Percentiles rank a stretch among this genome's conserved stretches.
Conservation (phyloP, 108 stramenopile species). For the Mediolabrus comicus region DNA sequence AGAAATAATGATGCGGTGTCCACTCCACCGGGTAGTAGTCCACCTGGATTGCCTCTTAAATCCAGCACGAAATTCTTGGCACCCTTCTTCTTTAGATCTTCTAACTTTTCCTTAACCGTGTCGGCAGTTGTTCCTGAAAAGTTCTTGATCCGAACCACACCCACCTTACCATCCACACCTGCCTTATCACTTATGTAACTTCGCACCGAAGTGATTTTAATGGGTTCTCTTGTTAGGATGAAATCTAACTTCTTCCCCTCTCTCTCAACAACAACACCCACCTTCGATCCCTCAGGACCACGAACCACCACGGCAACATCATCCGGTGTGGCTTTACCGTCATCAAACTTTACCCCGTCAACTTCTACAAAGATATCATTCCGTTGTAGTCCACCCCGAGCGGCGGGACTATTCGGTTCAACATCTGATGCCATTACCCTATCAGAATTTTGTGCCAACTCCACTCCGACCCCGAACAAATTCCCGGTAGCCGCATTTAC, state of each 20-base stretch:
- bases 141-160: constrained; percentile 83
- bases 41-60: constrained; percentile 93
- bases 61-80: constrained; percentile 81
- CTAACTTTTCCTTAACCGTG: constrained; percentile 67
- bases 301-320: constrained; percentile 77
- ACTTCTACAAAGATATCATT: constrained; percentile 78
- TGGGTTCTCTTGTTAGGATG: constrained; percentile 79
- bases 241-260: constrained; percentile 78
- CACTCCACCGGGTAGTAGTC: constrained; percentile 91
- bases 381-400: constrained; percentile 59
- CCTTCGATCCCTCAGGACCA: constrained; percentile 78
- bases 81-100: constrained; percentile 79
- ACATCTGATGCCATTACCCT: constrained; percentile 69
- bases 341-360: constrained; percentile 70
- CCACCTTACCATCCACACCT: constrained; percentile 56
- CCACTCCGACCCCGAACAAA: constrained; percentile 83
- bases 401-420: constrained; percentile 74
- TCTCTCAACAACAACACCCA: constrained; percentile 69
- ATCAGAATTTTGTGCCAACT: constrained; percentile 48
- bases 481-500: constrained; percentile 85
- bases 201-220: constrained; percentile 84
- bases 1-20: constrained; percentile 93
- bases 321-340: constrained; percentile 65
- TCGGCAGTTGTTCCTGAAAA: constrained; percentile 88
- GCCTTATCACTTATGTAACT: constrained; percentile 56